Evolutionary conservation across 2,329 filamentous ascomycete genomes (phyloP).

Genomic region (Triangularia verruculosa): DNA sequence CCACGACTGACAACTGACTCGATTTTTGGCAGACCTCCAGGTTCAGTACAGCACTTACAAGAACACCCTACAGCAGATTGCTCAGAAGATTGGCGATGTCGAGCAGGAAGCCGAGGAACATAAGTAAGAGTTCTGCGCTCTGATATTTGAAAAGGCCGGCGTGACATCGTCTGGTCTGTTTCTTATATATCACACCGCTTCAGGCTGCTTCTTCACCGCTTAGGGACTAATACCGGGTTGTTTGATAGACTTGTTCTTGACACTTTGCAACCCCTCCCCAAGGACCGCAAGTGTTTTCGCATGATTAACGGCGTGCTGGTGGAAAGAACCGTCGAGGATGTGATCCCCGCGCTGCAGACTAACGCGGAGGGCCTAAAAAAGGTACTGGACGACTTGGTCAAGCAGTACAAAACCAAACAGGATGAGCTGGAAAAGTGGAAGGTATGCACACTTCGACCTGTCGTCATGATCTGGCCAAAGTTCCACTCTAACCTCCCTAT

Average conservation of each 20-base stretch:
- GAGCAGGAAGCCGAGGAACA: slow-evolving; percentile 97
- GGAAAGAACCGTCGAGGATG: slow-evolving; percentile 89
- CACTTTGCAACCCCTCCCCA: slow-evolving; percentile 77
- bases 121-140: slow-evolving; percentile 62
- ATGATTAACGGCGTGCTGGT: slow-evolving; percentile 97
- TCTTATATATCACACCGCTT: slow-evolving; percentile 41
- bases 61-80: slow-evolving; percentile 81
- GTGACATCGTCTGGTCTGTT: slow-evolving; percentile 6
- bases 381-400: slow-evolving; percentile 88
- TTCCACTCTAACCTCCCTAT: slow-evolving; percentile 28
- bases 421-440: slow-evolving; percentile 98
- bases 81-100: slow-evolving; percentile 94
- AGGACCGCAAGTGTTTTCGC: slow-evolving; percentile 93
- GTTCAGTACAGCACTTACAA: slow-evolving; percentile 75
- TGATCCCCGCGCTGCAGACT: slow-evolving; percentile 84
- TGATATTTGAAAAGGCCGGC: not conserved
- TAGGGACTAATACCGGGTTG: slow-evolving; percentile 1
- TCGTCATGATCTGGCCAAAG: too few species aligned
- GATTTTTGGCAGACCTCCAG: slow-evolving; percentile 64
- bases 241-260: slow-evolving; percentile 80
- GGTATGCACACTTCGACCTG: slow-evolving; percentile 63
- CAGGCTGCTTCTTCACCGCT: slow-evolving; percentile 30
- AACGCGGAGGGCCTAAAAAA: slow-evolving; percentile 93
- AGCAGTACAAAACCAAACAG: slow-evolving; percentile 94
- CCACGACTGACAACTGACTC: slow-evolving; percentile 11